A percentile compares a stretch with the other conserved stretches of the same genome.
Evolutionary conservation across 371 early-diverging fungal genomes (phyloP).

Genomic region (Mortierella sp.): DNA sequence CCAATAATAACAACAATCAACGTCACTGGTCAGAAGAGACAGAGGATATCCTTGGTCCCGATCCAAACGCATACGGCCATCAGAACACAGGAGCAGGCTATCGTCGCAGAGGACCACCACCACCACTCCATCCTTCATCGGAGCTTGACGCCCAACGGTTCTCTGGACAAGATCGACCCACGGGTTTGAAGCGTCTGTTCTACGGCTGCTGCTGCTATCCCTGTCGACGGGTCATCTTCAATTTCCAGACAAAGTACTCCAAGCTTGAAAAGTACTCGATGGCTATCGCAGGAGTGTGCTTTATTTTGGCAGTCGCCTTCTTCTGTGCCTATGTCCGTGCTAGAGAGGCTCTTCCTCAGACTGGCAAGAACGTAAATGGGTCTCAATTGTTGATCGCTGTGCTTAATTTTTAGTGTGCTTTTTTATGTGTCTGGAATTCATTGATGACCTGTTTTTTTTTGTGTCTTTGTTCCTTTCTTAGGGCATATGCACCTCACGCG

Average conservation of each 20-base stretch:
- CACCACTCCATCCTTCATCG: slow-evolving; percentile 20
- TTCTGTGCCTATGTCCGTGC: slow-evolving; percentile 41
- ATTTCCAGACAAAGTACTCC: slow-evolving; percentile 26
- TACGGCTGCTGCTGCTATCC: slow-evolving; percentile 47
- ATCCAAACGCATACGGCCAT: slow-evolving; percentile 39
- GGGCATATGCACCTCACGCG: slow-evolving; percentile 60
- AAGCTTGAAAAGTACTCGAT: slow-evolving; percentile 35
- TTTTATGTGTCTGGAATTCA: no score
- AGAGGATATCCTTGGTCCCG: slow-evolving; percentile 43
- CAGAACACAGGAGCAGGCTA: slow-evolving; percentile 50
- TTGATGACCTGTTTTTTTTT: not conserved
- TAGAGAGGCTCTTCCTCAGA: slow-evolving; percentile 22
- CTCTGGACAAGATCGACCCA: slow-evolving; percentile 47
- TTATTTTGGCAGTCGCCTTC: slow-evolving; percentile 31
- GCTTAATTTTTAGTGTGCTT: no score
- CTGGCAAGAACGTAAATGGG: slow-evolving; percentile 49
- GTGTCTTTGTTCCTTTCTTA: slow-evolving; percentile 1
- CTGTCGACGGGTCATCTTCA: slow-evolving; percentile 10
- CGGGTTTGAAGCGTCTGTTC: slow-evolving; percentile 21
- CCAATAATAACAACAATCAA: slow-evolving; percentile 7
- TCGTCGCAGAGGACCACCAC: slow-evolving; percentile 42
- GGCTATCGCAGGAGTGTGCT: slow-evolving; percentile 13
- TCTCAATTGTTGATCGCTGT: no score
- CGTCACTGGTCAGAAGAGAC: slow-evolving; percentile 55
- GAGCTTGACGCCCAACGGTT: slow-evolving; percentile 49